Evolutionary conservation across 768 basidiomycete genomes (phyloP).

Genomic region (Boletus rex-veris): DNA sequence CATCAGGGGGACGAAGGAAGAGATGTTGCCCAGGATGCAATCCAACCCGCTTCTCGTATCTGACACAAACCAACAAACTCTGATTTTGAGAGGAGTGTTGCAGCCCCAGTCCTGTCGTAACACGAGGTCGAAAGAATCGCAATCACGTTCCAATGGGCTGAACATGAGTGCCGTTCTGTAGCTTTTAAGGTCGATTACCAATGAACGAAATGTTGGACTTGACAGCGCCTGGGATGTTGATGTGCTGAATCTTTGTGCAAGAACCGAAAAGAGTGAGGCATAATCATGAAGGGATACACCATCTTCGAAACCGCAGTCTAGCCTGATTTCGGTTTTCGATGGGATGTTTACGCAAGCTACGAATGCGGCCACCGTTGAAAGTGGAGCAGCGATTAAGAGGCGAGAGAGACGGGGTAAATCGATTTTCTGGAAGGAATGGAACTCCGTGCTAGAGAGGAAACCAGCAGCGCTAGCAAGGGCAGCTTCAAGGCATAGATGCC

Average conservation of each 20-base stretch:
- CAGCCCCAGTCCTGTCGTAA: neutral
- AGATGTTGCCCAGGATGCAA: neutral
- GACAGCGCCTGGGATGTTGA: neutral
- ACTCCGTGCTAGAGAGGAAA: no score
- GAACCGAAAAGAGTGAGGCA: neutral
- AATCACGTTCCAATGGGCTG: neutral
- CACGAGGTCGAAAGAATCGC: neutral
- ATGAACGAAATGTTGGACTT: neutral
- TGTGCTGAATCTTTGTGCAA: neutral
- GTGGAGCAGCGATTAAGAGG: no score
- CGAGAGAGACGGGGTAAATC: neutral
- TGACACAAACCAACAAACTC: neutral
- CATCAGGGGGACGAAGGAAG: neutral
- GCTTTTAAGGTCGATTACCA: neutral
- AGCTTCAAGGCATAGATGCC: conserved; percentile 33
- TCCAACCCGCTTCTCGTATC: no score
- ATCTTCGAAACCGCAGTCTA: no score
- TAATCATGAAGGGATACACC: neutral
- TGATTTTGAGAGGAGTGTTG: neutral
- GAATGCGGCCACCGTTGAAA: no score
- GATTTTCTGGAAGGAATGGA: neutral
- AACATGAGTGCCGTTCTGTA: neutral
- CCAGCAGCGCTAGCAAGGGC: conserved; percentile 21
- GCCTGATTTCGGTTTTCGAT: neutral
- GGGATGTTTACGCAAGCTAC: no score